phyloP scores from a whole-genome alignment of 2,329 filamentous ascomycete species.

The Paraphaeosphaeria minitans region DNA sequence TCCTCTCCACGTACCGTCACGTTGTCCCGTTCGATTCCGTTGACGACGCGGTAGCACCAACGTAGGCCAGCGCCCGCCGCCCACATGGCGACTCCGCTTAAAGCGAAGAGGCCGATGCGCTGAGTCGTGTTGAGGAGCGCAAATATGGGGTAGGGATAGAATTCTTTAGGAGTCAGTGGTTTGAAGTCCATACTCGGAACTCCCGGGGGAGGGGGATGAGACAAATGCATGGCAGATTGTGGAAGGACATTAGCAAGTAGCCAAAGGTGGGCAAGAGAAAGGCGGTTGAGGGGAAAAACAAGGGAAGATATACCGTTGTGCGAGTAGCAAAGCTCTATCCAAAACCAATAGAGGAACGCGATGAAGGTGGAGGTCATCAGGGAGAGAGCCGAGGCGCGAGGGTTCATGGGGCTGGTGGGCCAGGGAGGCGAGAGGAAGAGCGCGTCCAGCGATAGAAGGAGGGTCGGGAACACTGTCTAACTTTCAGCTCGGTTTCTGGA shows the following conservation, averaged over 20 bases:
- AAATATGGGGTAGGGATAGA: constrained; percentile 88
- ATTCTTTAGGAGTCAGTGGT: constrained; percentile 47
- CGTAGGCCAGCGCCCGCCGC: constrained; percentile 71
- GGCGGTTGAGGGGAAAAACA: not conserved
- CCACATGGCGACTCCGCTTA: constrained; percentile 74
- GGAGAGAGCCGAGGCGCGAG: constrained; percentile 58
- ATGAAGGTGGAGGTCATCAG: constrained; percentile 63
- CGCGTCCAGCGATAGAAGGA: constrained; percentile 68
- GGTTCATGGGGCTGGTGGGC: constrained; percentile 57
- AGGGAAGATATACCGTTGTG: constrained; percentile 57
- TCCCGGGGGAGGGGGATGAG: too few relatives aligned
- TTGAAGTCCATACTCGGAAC: not conserved
- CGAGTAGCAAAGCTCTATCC: constrained; percentile 74
- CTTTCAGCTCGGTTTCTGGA: not conserved
- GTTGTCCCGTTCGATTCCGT: constrained; percentile 53
- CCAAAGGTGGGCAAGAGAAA: not conserved
- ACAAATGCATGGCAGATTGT: too few relatives aligned
- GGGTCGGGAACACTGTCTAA: constrained; percentile 56
- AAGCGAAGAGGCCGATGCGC: constrained; percentile 70
- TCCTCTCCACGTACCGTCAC: constrained; percentile 3
- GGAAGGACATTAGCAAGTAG: too few relatives aligned
- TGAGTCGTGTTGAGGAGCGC: constrained; percentile 68
- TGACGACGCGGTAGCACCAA: constrained; percentile 70
- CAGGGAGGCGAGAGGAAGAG: constrained; percentile 74
- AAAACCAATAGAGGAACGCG: constrained; percentile 74